Evolutionary conservation across 257 asterid genomes (phyloP).

Genomic region (Solanum chmielewskii): DNA sequence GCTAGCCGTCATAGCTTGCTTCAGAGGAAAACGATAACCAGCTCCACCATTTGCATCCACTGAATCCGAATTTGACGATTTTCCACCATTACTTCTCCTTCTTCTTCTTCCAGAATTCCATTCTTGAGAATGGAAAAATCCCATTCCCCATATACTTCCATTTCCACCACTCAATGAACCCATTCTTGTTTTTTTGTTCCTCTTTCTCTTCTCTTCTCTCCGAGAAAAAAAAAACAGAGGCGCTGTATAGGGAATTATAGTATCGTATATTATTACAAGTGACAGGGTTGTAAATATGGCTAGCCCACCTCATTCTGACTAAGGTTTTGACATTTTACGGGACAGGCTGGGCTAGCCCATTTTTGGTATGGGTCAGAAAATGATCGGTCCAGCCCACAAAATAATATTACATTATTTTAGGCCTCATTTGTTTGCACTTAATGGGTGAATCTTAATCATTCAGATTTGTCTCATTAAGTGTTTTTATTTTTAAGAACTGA

Average conservation of each 20-base stretch:
- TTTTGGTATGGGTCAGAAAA: accelerated
- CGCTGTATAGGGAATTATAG: background rate
- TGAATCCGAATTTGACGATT: conserved; percentile 4
- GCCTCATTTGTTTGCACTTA: no score
- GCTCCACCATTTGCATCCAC: conserved; percentile 10
- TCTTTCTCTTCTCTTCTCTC: background rate
- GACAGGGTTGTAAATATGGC: no score
- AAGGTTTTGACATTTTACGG: no score
- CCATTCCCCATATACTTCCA: conserved; percentile 20
- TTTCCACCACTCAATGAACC: conserved; percentile 26
- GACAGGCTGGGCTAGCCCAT: accelerated
- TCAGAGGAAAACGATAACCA: conserved; percentile 32
- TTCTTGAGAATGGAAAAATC: conserved; percentile 9
- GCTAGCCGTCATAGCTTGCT: conserved; percentile 62
- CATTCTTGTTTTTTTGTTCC: conserved; percentile 3
- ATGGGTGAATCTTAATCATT: no score
- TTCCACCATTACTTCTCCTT: background rate
- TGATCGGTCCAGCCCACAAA: accelerated
- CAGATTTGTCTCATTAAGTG: no score
- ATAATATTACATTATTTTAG: no score
- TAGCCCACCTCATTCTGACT: no score
- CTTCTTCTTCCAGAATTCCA: background rate
- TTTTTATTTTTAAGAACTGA: no score
- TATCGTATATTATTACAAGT: no score
- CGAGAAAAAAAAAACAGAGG: background rate